These are phyloP conservation scores for Discostella pseudostelligera DNA, from an alignment of 108 stramenopile species.

Conservation along the genomic window DNA sequence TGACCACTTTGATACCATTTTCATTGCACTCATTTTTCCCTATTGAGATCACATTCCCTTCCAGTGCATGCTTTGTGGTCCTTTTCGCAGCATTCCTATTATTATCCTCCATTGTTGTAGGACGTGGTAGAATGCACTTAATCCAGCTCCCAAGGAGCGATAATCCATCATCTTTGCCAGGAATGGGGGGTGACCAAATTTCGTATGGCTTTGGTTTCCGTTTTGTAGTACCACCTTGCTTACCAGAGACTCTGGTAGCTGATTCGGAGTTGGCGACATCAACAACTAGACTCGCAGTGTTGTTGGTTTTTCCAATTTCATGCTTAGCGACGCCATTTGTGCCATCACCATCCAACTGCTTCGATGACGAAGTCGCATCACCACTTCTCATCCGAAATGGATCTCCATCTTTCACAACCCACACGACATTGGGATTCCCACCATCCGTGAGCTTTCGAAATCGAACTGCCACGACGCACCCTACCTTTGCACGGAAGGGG, in stretches of 20 bases:
- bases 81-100: constrained; percentile 12
- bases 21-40: constrained; percentile 31
- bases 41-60: constrained; percentile 62
- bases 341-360: constrained; percentile 1
- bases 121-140: constrained; percentile 58
- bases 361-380: not conserved
- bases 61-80: constrained; percentile 39
- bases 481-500: constrained; percentile 72
- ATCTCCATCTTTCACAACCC: constrained; percentile 24
- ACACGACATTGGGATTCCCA: constrained; percentile 28
- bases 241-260: not conserved
- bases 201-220: constrained; percentile 33
- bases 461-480: constrained; percentile 67
- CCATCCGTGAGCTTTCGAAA: constrained; percentile 40
- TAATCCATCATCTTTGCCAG: constrained; percentile 64
- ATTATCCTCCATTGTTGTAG: constrained; percentile 15
- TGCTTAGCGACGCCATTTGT: not conserved
- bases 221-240: not conserved
- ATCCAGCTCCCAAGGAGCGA: constrained; percentile 65
- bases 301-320: constrained; percentile 1
- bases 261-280: not conserved
- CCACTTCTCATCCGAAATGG: constrained; percentile 5
- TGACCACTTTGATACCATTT: constrained; percentile 35
- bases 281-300: not conserved
- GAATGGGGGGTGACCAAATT: constrained; percentile 60